Evolutionary conservation across 2,329 filamentous ascomycete species (phyloP).

Genomic region (Alternaria viburni): DNA sequence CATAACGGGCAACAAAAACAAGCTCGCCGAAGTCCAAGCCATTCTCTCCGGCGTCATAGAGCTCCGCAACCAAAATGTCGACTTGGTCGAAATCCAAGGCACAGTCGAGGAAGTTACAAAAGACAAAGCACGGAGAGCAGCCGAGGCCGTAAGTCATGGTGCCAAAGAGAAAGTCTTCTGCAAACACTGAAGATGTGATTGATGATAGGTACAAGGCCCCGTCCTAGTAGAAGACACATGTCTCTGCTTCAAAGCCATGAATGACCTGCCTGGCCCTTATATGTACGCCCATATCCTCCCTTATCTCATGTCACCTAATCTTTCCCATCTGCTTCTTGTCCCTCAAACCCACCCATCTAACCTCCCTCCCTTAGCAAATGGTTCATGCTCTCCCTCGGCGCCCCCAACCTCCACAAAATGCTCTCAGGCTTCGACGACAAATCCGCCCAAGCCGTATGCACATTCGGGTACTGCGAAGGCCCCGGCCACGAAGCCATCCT

Average conservation of each 20-base stretch:
- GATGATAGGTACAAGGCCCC: constrained; percentile 73
- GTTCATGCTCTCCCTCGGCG: constrained; percentile 85
- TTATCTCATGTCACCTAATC: background rate
- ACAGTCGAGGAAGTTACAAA: constrained; percentile 87
- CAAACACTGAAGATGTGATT: background rate
- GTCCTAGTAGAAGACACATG: constrained; percentile 97
- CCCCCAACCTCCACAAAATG: constrained; percentile 86
- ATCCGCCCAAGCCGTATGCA: constrained; percentile 90
- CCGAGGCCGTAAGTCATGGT: constrained; percentile 67
- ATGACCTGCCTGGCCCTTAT: constrained; percentile 92
- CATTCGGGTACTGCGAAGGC: constrained; percentile 88
- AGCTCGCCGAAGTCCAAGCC: constrained; percentile 82
- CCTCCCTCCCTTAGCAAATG: constrained; percentile 71
- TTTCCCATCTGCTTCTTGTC: background rate
- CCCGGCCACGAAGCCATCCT: constrained; percentile 83
- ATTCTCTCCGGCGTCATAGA: constrained; percentile 77
- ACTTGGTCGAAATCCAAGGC: constrained; percentile 90
- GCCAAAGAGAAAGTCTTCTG: background rate
- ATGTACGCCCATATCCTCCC: constrained; percentile 66
- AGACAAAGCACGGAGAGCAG: constrained; percentile 86
- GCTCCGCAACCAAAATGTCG: constrained; percentile 75
- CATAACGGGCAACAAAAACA: constrained; percentile 96
- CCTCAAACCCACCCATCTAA: background rate
- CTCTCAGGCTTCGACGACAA: constrained; percentile 90
- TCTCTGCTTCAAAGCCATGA: constrained; percentile 87